These are phyloP conservation scores for Xylaria intraflava DNA, from an alignment of 495 filamentous ascomycete species.

Conservation along the genomic window DNA sequence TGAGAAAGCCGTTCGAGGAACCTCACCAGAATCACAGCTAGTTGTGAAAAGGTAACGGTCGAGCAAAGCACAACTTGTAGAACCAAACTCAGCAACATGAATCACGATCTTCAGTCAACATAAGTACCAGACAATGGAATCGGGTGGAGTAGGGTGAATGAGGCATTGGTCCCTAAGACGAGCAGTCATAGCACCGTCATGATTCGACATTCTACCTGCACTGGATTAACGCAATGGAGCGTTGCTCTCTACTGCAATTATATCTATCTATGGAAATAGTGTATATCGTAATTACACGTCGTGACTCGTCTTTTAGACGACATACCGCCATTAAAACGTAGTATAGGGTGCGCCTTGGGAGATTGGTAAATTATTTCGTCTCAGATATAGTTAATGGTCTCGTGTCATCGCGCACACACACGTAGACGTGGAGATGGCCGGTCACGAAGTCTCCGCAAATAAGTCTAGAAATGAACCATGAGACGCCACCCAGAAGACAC, in stretches of 20 bases:
- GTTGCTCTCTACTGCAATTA: not conserved
- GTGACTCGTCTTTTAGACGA: not conserved
- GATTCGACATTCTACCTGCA: no score
- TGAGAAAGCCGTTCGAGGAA: no score
- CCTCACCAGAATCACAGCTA: no score
- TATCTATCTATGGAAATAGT: not conserved
- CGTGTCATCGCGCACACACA: not conserved
- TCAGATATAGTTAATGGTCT: not conserved
- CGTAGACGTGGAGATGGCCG: not conserved
- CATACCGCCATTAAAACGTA: not conserved
- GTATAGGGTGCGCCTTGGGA: not conserved
- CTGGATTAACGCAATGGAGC: no score
- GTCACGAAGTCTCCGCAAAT: not conserved
- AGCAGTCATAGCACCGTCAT: not conserved
- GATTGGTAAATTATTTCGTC: not conserved
- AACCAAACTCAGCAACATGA: no score
- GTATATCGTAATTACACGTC: not conserved
- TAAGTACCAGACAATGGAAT: not conserved
- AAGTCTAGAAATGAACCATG: not conserved
- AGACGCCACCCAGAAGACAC: slow-evolving; percentile 4
- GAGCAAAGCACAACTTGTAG: no score
- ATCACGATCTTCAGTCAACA: no score
- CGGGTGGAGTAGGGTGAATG: not conserved
- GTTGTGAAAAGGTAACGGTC: no score
- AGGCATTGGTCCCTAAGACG: not conserved